Base-by-base conservation (phyloP, 73 alveolate genomes). In the Paramecium caudatum region DNA sequence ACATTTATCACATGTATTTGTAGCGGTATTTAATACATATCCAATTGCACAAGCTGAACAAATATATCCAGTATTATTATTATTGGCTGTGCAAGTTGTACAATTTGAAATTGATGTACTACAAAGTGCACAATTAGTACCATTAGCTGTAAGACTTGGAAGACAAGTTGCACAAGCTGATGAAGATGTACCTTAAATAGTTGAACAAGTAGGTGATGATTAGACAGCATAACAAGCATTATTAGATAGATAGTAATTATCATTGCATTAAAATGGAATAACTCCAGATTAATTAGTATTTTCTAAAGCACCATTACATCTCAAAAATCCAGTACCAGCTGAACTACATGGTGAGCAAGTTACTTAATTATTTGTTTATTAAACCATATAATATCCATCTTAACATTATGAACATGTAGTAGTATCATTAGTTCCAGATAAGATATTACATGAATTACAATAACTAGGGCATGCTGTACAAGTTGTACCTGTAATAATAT, bases 321-420 rank as follows among this genome's bases (percentile, higher is more conserved):
- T 55, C 30, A 55, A 55, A 55, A 43, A 17, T 27, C 30, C 30
- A 55, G 23, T 55, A 16, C 23, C 23, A 3, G 80, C 23, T 27
- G 2, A 23, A 19, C 46, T 27, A 55, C 80, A 55, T 27, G 30
- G 30, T 4, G 7, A 55, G 4, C 80, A 55, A 23, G 80, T 55
- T 16, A 55, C 80, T 9, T 43, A 37, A 55, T 55, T 43, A 55
- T 23, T 27, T 55, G 80, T 43, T n/a, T n/a, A n/a, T 5, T 55
- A 55, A 1, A 55, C 80, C 30, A 27, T 55, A 21, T 55, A 55
- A 55, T 55, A 55, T 55, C 80, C 80, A 55, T 55, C 80, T 55
- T 37, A 37, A 55, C 80, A 55, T 55, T 55, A 37, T 0, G 23
- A 1, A 4, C 80, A 55, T n/a, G n/a, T n/a, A 23, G 80, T 19